Conservation (phyloP, 129 eudicot species). For the Artemisia annua region DNA sequence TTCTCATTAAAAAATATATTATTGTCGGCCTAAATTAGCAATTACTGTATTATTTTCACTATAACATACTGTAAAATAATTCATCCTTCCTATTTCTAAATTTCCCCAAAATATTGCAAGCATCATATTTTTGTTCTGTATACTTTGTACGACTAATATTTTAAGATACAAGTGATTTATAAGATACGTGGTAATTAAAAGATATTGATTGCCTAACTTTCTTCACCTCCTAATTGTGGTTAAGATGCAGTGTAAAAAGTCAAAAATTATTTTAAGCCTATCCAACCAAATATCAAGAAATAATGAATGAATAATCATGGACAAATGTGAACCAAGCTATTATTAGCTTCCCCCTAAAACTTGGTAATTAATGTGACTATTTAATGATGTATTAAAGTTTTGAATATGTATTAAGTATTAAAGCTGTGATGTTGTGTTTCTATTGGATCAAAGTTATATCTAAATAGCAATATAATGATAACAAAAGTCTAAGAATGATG, state of each 20-base stretch:
- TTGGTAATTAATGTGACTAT: conserved; percentile 11
- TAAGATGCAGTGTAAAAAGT: not conserved
- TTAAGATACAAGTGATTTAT: too few species aligned
- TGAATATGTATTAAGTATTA: not conserved
- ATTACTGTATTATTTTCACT: too few species aligned
- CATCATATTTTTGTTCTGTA: too few species aligned
- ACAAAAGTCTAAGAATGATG: conserved; percentile 15
- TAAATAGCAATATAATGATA: not conserved
- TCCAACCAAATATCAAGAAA: not conserved
- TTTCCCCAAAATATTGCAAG: too few species aligned
- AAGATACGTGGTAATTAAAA: too few species aligned
- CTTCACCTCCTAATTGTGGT: not conserved
- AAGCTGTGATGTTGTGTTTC: not conserved
- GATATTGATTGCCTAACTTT: too few species aligned
- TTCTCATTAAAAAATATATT: too few species aligned
- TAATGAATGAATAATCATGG: conserved; percentile 9
- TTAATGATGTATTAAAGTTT: not conserved
- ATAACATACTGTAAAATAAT: too few species aligned
- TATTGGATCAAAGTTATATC: not conserved
- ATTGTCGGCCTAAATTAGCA: too few species aligned
- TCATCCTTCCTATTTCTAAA: too few species aligned
- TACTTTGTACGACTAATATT: too few species aligned
- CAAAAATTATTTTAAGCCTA: conserved; percentile 12
- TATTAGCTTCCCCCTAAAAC: conserved; percentile 13
- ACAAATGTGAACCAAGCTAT: conserved; percentile 25